A percentile compares a stretch with the other conserved stretches of the same genome.
These are phyloP conservation scores for Calonectria fujianensis DNA, from an alignment of 2,329 filamentous ascomycete species.

Conservation along the genomic window DNA sequence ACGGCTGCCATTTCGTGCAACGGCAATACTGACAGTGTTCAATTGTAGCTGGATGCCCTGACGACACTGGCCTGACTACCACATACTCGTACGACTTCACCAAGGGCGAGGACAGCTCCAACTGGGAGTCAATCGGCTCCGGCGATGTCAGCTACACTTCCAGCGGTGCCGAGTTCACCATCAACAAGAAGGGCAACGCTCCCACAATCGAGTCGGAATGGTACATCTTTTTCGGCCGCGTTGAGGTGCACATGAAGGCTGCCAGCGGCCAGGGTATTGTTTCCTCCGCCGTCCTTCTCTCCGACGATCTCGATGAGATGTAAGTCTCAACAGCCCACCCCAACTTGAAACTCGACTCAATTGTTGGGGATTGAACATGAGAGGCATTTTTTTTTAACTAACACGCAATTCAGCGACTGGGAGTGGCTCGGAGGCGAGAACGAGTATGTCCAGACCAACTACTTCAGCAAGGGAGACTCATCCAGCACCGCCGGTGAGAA, in stretches of 20 bases:
- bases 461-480: constrained; percentile 83
- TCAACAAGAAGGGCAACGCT: constrained; percentile 73
- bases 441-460: constrained; percentile 88
- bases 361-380: too few species aligned
- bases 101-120: constrained; percentile 45
- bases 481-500: constrained; percentile 80
- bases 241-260: constrained; percentile 82
- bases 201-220: constrained; percentile 81
- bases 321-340: constrained; percentile 30
- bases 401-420: constrained; percentile 72
- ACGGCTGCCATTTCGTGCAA: background rate
- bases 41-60: constrained; percentile 32
- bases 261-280: constrained; percentile 85
- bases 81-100: constrained; percentile 50
- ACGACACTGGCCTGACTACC: constrained; percentile 45
- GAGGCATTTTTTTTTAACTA: background rate
- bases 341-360: background rate
- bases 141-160: constrained; percentile 48
- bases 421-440: constrained; percentile 88
- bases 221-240: constrained; percentile 90
- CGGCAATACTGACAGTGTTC: background rate
- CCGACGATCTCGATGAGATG: constrained; percentile 79
- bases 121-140: constrained; percentile 46
- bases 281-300: constrained; percentile 84
- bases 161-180: constrained; percentile 65